Conservation (phyloP, 345 rosid species). For the Ceriops tagal region DNA sequence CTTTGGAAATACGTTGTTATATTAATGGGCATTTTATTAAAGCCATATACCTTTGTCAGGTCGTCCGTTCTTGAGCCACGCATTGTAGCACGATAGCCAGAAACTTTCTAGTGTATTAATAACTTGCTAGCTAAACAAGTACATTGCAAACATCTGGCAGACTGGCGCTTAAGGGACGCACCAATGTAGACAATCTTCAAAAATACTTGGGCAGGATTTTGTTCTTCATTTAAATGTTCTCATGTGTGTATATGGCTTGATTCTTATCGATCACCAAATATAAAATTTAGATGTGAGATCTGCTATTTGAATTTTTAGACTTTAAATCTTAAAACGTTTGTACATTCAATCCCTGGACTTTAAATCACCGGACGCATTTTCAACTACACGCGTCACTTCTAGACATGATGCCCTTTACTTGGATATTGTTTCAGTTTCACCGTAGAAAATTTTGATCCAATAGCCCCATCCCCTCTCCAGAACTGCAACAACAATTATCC, state of each 20-base stretch:
- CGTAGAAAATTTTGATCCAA: slow-evolving; percentile 56
- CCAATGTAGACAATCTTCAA: slow-evolving; percentile 89
- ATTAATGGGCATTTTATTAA: too few species aligned
- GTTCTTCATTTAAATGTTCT: slow-evolving; percentile 49
- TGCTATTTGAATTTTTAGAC: too few species aligned
- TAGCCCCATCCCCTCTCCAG: slow-evolving; percentile 62
- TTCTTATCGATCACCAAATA: slow-evolving; percentile 18
- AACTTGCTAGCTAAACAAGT: slow-evolving; percentile 15
- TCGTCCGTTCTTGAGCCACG: too few species aligned
- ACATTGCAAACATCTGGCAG: slow-evolving; percentile 62
- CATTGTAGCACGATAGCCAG: too few species aligned
- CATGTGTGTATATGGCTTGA: slow-evolving; percentile 67
- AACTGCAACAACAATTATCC: slow-evolving; percentile 29
- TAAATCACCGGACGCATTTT: slow-evolving; percentile 37
- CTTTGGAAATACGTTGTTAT: too few species aligned
- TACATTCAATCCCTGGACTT: slow-evolving; percentile 42
- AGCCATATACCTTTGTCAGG: too few species aligned
- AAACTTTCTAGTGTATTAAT: too few species aligned
- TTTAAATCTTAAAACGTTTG: slow-evolving; percentile 9
- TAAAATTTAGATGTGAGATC: too few species aligned
- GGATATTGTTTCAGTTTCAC: slow-evolving; percentile 44
- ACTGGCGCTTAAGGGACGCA: slow-evolving; percentile 86
- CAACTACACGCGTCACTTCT: slow-evolving; percentile 50
- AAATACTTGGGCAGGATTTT: slow-evolving; percentile 49
- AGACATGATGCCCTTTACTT: slow-evolving; percentile 46